Percentiles rank a stretch among this genome's conserved stretches.
Conservation (phyloP, 2,329 filamentous ascomycete species). For the Penicillium sp. region DNA sequence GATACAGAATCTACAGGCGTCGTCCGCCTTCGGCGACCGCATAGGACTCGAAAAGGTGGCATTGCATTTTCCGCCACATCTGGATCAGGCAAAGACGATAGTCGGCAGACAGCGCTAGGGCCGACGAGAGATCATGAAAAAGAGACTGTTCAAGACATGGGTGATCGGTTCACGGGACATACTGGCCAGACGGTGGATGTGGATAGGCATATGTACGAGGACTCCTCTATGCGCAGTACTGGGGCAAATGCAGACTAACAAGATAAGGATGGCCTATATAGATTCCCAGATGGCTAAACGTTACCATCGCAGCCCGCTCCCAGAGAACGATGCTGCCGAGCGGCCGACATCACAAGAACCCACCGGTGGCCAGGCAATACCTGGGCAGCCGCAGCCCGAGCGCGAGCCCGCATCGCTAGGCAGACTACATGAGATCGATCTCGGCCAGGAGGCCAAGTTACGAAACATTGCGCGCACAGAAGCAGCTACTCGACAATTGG, state of each 20-base stretch:
- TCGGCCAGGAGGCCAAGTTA: slow-evolving; percentile 46
- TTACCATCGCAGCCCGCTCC: slow-evolving; percentile 25
- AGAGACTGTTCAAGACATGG: slow-evolving; percentile 39
- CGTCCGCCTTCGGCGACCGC: slow-evolving; percentile 37
- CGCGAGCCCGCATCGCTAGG: slow-evolving; percentile 51
- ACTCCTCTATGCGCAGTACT: slow-evolving; percentile 1
- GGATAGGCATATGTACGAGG: slow-evolving; percentile 61
- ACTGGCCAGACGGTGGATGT: slow-evolving; percentile 56
- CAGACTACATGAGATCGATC: slow-evolving; percentile 55
- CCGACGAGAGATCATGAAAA: slow-evolving; percentile 32
- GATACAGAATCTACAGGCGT: slow-evolving; percentile 28
- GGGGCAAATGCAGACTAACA: slow-evolving; percentile 48
- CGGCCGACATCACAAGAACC: slow-evolving; percentile 8
- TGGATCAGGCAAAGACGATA: slow-evolving; percentile 20
- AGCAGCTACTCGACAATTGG: slow-evolving; percentile 43
- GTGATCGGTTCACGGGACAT: slow-evolving; percentile 54
- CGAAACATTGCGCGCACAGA: slow-evolving; percentile 44
- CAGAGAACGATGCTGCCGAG: slow-evolving; percentile 13
- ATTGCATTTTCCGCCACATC: slow-evolving; percentile 44
- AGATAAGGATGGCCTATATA: slow-evolving; percentile 63
- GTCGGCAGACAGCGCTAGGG: slow-evolving; percentile 25
- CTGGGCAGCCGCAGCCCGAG: slow-evolving; percentile 25
- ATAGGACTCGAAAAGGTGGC: slow-evolving; percentile 40
- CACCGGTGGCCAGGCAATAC: slow-evolving; percentile 12
- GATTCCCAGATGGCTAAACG: slow-evolving; percentile 61